A percentile compares a stretch with the other conserved stretches of the same genome.
These are phyloP conservation scores for Neurospora sp. DNA, from an alignment of 2,329 filamentous ascomycete genomes.

Conservation along the genomic window DNA sequence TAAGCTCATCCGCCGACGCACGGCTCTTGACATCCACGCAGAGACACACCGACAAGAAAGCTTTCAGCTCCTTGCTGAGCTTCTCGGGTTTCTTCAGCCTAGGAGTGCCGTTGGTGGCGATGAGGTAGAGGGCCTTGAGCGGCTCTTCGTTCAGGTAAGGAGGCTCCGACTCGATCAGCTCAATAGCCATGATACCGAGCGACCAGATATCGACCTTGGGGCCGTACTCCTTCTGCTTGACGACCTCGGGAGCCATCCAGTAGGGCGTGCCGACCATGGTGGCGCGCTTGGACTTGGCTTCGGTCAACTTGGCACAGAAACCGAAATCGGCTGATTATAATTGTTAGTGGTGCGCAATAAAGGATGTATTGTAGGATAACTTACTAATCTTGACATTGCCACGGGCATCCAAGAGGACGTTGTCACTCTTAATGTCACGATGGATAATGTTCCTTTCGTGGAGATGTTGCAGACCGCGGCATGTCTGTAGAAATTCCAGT, in stretches of 20 bases:
- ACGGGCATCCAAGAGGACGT: conserved; percentile 85
- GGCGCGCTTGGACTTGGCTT: conserved; percentile 91
- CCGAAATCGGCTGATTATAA: conserved; percentile 77
- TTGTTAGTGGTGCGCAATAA: not conserved
- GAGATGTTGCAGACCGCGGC: conserved; percentile 85
- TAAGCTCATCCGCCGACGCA: conserved; percentile 80
- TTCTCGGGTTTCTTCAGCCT: conserved; percentile 97
- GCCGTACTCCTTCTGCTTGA: conserved; percentile 98
- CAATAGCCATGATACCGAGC: conserved; percentile 97
- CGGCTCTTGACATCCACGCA: conserved; percentile 94
- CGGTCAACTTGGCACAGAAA: conserved; percentile 97
- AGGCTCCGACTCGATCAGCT: conserved; percentile 98
- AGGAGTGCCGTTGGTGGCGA: conserved; percentile 94
- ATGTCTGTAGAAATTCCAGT: conserved; percentile 54
- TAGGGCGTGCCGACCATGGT: conserved; percentile 99
- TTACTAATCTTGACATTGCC: conserved; percentile 96
- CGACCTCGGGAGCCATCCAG: conserved; percentile 99
- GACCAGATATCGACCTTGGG: conserved; percentile 99
- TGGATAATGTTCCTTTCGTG: conserved; percentile 97
- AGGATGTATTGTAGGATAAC: conserved; percentile 26
- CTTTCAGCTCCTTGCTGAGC: conserved; percentile 94
- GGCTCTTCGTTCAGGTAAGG: conserved; percentile 98
- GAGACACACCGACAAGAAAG: conserved; percentile 89
- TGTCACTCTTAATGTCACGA: conserved; percentile 98
- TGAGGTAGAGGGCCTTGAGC: conserved; percentile 91